phyloP scores from a whole-genome alignment of 1,139 yeast species.

The Zygotorulaspora mrakii region DNA sequence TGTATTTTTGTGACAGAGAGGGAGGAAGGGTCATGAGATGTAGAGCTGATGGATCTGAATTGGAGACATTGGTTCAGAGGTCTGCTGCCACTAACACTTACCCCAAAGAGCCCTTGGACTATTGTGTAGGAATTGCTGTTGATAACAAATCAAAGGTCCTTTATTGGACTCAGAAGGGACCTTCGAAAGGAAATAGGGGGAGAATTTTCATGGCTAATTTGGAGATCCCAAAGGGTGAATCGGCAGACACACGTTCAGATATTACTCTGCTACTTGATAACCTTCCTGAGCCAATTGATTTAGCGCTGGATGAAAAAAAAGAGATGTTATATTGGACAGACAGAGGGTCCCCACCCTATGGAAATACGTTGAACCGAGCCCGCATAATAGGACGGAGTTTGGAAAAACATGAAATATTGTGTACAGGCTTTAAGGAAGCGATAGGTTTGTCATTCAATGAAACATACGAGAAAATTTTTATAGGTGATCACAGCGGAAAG shows the following conservation, averaged over 20 bases:
- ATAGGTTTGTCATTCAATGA: background rate
- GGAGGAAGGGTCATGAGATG: background rate
- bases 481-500: background rate
- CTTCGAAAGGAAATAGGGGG: background rate
- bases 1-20: background rate
- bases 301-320: background rate
- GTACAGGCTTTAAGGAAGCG: background rate
- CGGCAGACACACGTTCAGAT: background rate
- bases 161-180: background rate
- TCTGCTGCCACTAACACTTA: background rate
- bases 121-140: background rate
- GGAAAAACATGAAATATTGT: background rate
- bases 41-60: background rate
- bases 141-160: background rate
- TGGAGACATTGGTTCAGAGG: background rate
- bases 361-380: background rate
- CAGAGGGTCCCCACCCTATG: background rate
- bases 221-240: background rate
- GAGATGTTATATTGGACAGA: background rate
- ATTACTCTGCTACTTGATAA: background rate
- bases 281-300: background rate
- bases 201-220: background rate
- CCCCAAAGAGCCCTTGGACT: background rate
- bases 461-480: background rate
- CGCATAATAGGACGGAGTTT: background rate